phyloP scores from a whole-genome alignment of 257 asterid genomes.

The Salvia splendens region DNA sequence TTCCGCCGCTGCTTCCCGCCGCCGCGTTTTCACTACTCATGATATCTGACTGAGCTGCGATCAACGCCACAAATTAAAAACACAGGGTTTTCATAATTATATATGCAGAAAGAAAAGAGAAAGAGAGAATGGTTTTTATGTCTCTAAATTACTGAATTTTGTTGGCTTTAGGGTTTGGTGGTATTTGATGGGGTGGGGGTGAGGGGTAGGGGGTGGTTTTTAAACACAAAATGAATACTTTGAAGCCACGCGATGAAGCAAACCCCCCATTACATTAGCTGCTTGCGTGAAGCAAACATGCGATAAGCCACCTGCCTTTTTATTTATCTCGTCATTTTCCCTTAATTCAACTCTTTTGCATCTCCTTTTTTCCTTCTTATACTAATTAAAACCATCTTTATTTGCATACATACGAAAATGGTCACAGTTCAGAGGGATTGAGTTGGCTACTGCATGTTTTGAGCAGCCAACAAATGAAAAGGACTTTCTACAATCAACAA shows the following conservation, averaged over 20 bases:
- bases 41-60: background rate
- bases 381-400: no score
- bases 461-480: slow-evolving; percentile 55
- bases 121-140: background rate
- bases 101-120: slow-evolving; percentile 3
- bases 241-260: slow-evolving; percentile 99
- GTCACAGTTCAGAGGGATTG: background rate
- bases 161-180: slow-evolving; percentile 63
- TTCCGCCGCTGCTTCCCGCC: slow-evolving; percentile 58
- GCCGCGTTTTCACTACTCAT: slow-evolving; percentile 51
- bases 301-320: slow-evolving; percentile 79
- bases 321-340: slow-evolving; percentile 75
- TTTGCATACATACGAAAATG: no score
- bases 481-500: slow-evolving; percentile 30
- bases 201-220: slow-evolving; percentile 27
- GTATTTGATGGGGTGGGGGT: slow-evolving; percentile 39
- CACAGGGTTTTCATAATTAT: slow-evolving; percentile 2
- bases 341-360: slow-evolving; percentile 48
- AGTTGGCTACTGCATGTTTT: slow-evolving; percentile 45
- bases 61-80: background rate
- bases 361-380: background rate
- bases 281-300: slow-evolving; percentile 99
- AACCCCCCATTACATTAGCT: slow-evolving; percentile 72
- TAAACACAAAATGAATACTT: slow-evolving; percentile 67
- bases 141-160: slow-evolving; percentile 13